These are phyloP conservation scores for Noccaea caerulescens DNA, from an alignment of 345 rosid species.

Conservation along the genomic window DNA sequence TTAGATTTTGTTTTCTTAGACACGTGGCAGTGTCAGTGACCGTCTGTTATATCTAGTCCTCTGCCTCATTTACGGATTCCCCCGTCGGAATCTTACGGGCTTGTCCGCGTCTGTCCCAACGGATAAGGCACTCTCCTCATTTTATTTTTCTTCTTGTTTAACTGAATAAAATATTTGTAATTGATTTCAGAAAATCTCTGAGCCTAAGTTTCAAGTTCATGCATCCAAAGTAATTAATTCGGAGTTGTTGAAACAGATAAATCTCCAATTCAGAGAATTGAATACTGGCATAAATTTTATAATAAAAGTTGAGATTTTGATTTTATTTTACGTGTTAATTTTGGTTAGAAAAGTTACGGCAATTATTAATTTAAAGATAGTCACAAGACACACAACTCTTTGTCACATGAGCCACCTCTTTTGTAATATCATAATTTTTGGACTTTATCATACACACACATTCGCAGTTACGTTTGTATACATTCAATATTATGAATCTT, in stretches of 20 bases:
- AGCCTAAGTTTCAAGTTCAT: background rate
- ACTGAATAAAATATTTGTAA: background rate
- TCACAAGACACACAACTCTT: conserved; percentile 26
- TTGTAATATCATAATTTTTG: conserved; percentile 27
- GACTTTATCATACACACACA: conserved; percentile 21
- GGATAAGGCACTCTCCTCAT: conserved; percentile 35
- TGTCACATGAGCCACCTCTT: conserved; percentile 41
- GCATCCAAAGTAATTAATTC: conserved; percentile 21
- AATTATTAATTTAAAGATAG: conserved; percentile 25
- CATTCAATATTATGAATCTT: conserved; percentile 25
- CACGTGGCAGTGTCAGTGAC: conserved; percentile 40
- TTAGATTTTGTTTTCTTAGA: conserved; percentile 24
- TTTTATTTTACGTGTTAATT: background rate
- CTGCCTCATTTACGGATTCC: conserved; percentile 38
- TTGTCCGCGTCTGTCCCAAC: conserved; percentile 25
- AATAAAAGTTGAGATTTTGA: background rate
- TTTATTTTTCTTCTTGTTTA: background rate
- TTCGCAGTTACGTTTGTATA: conserved; percentile 23
- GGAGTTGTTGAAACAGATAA: background rate
- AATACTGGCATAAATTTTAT: background rate
- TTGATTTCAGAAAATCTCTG: background rate
- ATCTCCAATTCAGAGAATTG: background rate
- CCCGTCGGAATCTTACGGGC: conserved; percentile 40
- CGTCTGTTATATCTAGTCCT: conserved; percentile 37
- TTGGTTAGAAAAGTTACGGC: background rate